These are phyloP conservation scores for Sclerospora graminicola DNA, from an alignment of 352 stramenopile genomes.

Conservation along the genomic window DNA sequence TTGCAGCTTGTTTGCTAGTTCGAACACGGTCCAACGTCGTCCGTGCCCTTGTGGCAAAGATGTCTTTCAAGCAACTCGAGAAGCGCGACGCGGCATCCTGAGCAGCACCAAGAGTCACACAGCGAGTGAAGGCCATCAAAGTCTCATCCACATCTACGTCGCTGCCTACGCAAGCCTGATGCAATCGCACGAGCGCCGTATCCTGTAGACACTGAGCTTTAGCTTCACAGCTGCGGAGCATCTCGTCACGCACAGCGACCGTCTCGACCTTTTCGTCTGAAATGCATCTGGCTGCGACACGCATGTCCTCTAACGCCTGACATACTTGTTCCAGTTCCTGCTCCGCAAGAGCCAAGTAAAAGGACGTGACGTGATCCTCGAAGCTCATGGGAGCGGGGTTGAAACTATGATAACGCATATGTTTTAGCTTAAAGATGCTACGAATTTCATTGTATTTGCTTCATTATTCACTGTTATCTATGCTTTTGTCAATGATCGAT, in stretches of 20 bases:
- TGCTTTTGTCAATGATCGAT: too few relatives aligned
- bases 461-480: too few relatives aligned
- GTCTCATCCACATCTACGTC: conserved; percentile 40
- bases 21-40: conserved; percentile 43
- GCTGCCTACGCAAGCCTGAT: conserved; percentile 23
- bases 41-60: conserved; percentile 46
- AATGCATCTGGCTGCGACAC: conserved; percentile 9
- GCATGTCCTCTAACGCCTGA: conserved; percentile 52
- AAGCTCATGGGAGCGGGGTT: conserved; percentile 39
- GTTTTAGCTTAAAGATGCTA: not conserved
- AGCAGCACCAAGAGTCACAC: conserved; percentile 29
- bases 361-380: conserved; percentile 67
- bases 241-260: conserved; percentile 52
- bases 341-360: conserved; percentile 76
- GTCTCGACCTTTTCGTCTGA: conserved; percentile 10
- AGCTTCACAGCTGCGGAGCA: conserved; percentile 61
- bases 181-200: conserved; percentile 32
- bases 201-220: conserved; percentile 42
- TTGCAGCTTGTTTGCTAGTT: conserved; percentile 37
- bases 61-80: conserved; percentile 28
- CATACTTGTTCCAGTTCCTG: conserved; percentile 55
- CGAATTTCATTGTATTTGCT: not conserved
- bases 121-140: conserved; percentile 43
- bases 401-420: not conserved
- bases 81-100: conserved; percentile 23